Percentiles rank a stretch among this genome's conserved stretches.
phyloP scores from a whole-genome alignment of 352 stramenopile species.

The Blastocystis sp. region DNA sequence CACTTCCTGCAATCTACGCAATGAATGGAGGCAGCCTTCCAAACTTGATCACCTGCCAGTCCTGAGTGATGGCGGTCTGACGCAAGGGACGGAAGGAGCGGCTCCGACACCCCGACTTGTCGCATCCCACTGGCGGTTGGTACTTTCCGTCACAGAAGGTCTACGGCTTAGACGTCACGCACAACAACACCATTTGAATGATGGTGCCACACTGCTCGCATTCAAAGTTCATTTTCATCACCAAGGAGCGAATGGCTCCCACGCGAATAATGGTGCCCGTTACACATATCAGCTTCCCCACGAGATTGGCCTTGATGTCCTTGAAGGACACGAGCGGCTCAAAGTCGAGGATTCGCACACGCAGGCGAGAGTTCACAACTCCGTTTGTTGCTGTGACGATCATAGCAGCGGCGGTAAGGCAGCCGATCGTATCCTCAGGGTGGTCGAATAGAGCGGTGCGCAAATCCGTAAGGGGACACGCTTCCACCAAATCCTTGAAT shows the following conservation, averaged over 20 bases:
- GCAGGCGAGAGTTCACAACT: slow-evolving; percentile 68
- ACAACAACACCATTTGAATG: slow-evolving; percentile 74
- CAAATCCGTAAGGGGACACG: slow-evolving; percentile 59
- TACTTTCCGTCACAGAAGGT: slow-evolving; percentile 81
- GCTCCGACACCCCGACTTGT: slow-evolving; percentile 76
- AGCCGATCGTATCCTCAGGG: slow-evolving; percentile 67
- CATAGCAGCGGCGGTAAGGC: slow-evolving; percentile 62
- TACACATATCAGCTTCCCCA: slow-evolving; percentile 80
- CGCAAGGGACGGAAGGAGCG: slow-evolving; percentile 80
- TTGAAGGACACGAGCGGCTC: slow-evolving; percentile 77
- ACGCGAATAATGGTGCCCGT: slow-evolving; percentile 79
- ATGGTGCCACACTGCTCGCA: slow-evolving; percentile 80
- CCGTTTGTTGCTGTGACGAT: slow-evolving; percentile 67
- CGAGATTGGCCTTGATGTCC: slow-evolving; percentile 78
- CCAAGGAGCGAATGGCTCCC: slow-evolving; percentile 81
- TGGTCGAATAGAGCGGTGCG: slow-evolving; percentile 63
- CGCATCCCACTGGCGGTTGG: slow-evolving; percentile 76
- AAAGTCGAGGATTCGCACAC: slow-evolving; percentile 75
- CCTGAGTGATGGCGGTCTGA: slow-evolving; percentile 81
- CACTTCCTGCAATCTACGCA: slow-evolving; percentile 58
- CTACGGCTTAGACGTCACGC: slow-evolving; percentile 21
- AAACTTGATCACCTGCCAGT: slow-evolving; percentile 85
- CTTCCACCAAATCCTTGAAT: slow-evolving; percentile 26
- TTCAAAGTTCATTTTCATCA: slow-evolving; percentile 82
- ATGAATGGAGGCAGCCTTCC: not conserved